Conservation (phyloP, 2,329 filamentous ascomycete species). For the Aspergillus sp. region DNA sequence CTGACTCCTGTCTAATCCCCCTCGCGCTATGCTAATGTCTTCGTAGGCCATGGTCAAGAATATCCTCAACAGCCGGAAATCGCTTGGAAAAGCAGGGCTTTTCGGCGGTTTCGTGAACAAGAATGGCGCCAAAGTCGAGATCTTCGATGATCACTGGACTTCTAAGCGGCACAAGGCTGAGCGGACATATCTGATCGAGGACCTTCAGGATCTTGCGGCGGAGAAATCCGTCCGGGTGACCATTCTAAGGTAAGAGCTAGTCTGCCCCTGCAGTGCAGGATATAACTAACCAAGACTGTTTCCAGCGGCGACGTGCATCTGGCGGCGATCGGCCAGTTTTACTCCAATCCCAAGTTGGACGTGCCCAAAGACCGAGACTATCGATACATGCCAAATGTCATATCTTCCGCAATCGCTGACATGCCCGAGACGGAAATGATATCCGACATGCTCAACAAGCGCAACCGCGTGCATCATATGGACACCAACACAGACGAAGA, state of each 20-base stretch:
- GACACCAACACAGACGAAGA: constrained; percentile 80
- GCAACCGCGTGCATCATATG: constrained; percentile 73
- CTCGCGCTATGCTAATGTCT: constrained; percentile 29
- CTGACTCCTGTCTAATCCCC: constrained; percentile 34
- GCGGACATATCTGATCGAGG: constrained; percentile 80
- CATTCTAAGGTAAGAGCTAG: constrained; percentile 67
- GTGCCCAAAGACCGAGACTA: constrained; percentile 88
- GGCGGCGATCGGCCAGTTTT: constrained; percentile 90
- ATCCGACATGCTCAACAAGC: constrained; percentile 88
- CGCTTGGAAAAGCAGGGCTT: constrained; percentile 77
- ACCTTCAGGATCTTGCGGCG: constrained; percentile 88
- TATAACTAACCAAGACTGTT: not conserved
- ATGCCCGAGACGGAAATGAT: constrained; percentile 83
- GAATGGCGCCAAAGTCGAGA: constrained; percentile 88
- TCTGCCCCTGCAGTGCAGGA: not conserved
- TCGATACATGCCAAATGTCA: constrained; percentile 93
- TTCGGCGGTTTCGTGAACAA: constrained; percentile 80
- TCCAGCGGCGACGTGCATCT: constrained; percentile 87
- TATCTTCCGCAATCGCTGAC: constrained; percentile 94
- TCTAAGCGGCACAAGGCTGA: constrained; percentile 92
- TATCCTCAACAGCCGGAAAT: constrained; percentile 81
- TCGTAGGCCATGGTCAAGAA: constrained; percentile 66
- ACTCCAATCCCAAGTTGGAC: constrained; percentile 80
- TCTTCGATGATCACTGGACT: constrained; percentile 96
- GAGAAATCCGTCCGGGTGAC: constrained; percentile 91